Evolutionary conservation across 768 basidiomycete genomes (phyloP).

Genomic region (Leucocoprinus sp.): DNA sequence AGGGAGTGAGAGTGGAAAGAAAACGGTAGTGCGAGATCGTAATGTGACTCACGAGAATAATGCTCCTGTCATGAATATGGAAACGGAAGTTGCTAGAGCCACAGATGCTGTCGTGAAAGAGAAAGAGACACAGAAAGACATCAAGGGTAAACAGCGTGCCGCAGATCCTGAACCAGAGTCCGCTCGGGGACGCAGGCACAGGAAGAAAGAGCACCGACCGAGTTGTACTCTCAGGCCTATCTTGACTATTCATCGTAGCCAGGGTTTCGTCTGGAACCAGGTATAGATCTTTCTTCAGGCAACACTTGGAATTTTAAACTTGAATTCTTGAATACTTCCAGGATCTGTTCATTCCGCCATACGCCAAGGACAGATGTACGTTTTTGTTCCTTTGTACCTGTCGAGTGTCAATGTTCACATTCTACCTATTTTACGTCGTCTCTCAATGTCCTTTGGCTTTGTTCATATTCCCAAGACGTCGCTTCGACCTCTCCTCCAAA

Average conservation of each 20-base stretch:
- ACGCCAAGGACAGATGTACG: conserved; percentile 87
- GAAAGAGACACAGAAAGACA: conserved; percentile 43
- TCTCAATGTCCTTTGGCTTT: conserved; percentile 8
- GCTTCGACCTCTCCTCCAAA: conserved; percentile 79
- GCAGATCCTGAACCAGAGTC: conserved; percentile 55
- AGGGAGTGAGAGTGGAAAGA: conserved; percentile 10
- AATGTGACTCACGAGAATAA: conserved; percentile 21
- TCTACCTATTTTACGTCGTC: conserved; percentile 12
- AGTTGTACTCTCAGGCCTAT: conserved; percentile 69
- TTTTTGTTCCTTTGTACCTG: conserved; percentile 20
- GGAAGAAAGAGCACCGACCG: conserved; percentile 47
- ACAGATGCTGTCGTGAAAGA: conserved; percentile 22
- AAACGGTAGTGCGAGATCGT: not conserved
- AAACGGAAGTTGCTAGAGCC: conserved; percentile 34
- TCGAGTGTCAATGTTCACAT: conserved; percentile 11
- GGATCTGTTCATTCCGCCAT: conserved; percentile 84
- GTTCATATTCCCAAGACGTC: conserved; percentile 41
- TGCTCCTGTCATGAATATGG: conserved; percentile 51
- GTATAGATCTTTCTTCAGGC: conserved; percentile 24
- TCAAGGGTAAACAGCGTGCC: conserved; percentile 78
- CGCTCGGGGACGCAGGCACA: conserved; percentile 25
- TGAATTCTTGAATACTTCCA: conserved; percentile 20
- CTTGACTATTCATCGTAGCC: conserved; percentile 77
- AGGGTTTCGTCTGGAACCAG: conserved; percentile 91
- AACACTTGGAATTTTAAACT: conserved; percentile 3